Evolutionary conservation across 2,329 filamentous ascomycete species (phyloP), one percentile per base, ranked within the genome.

Genomic region (Ceratocystis destructans): DNA sequence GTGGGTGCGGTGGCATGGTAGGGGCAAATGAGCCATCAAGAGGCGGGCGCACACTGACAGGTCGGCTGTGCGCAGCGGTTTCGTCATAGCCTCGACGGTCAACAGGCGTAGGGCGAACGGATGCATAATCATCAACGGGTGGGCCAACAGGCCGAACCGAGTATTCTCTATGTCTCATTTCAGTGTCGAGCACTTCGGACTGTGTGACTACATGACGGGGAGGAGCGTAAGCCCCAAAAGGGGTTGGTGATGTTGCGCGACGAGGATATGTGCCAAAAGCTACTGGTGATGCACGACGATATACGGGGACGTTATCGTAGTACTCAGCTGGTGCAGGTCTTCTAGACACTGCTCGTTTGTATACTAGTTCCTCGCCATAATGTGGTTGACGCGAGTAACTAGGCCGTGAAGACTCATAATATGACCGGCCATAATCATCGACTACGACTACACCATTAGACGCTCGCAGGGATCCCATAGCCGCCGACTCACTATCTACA

Each of bases 391-490:
- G 61, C 45, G 64, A 46, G 33, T 28, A n/a, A 28, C 15, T 25
- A 3, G 33, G 15, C 22, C n/a, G 61, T 1, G 28, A 25, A 31
- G 83, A 82, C 70, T 86, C 83, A 68, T 81, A 74, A 76, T 92
- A 96, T 73, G 90, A 85, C 73, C 89, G 89, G 50, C 91, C 91
- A 74, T 86, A 89, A 69, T 89, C 85, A 75, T 96, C 92, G 65
- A 95, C 80, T 44, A 96, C 80, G 69, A 96, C 87, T 69, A 87
- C 84, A 66, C 86, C 79, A 59, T 82, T 77, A 20, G 82, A 80
- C 5, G 82, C 79, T 62, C 79, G 74, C 71, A 78, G 79, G 61
- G 79, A 79, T 1, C 76, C 76, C 76, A 83, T 79, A n/a, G 78
- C 77, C 41, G 80, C 77, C n/a, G 33, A n/a, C 22, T 67, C 66